Evolutionary conservation across 2,329 filamentous ascomycete genomes (phyloP), one percentile per base, ranked within the genome.

Genomic region (Beauveria sp.): DNA sequence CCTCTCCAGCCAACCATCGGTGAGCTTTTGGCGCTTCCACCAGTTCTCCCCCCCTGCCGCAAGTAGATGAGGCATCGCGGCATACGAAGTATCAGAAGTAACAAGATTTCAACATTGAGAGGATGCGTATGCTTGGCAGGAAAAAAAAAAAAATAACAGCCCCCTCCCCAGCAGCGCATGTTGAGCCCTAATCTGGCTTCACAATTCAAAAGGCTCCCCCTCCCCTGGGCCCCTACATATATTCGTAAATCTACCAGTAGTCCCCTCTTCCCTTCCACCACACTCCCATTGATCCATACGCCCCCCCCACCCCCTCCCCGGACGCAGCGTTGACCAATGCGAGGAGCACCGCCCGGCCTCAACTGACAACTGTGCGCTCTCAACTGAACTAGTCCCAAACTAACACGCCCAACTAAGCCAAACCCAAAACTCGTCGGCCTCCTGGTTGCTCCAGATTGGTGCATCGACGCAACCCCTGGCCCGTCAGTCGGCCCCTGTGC

Each of bases 281-380:
- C 51, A 10, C 37, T 26, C 22, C 22, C 41, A 10, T 14, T 34
- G 12, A 43, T n/a, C 20, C 4, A 10, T 14, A 40, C 44, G 28
- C 44, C 43, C 28, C 43, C 22, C n/a, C 24, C 24, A n/a, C 6
- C 28, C 50, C 18, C 26, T 12, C 18, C 48, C 24, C 14, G 8
- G 43, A 50, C 7, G 12, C 22, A 3, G 51, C 28, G 55, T 40
- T 34, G 37, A 44, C 55, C 55, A 51, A 58, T 58, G 47, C 55
- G 22, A 41, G 18, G 12, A 14, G 10, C 56, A 30, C 40, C 40
- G 56, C 56, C 48, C 47, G 47, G 56, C 34, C 56, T 59, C 34
- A 37, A 57, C 53, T 55, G 55, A 57, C 56, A 51, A 57, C 55
- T 57, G 54, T 51, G 55, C 22, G 55, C 47, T 41, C 56, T 59